Evolutionary conservation across 2,329 filamentous ascomycete genomes (phyloP).

Genomic region (Colletotrichum noveboracense): DNA sequence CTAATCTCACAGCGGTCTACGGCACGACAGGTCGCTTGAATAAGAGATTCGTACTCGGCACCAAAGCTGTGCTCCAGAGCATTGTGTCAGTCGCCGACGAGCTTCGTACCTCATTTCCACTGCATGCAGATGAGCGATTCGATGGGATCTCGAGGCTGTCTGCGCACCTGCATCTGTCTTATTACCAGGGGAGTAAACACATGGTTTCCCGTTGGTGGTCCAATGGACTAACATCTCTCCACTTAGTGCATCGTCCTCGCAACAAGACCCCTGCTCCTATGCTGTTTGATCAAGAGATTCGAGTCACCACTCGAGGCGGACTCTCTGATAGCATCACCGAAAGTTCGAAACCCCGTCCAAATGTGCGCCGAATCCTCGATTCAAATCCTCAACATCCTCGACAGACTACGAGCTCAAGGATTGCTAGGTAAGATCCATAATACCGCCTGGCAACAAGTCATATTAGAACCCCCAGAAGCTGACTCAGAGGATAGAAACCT

Average conservation of each 20-base stretch:
- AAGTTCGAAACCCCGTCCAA: conserved; percentile 35
- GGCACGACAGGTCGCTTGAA: conserved; percentile 31
- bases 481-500: conserved; percentile 38
- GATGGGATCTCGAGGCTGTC: conserved; percentile 38
- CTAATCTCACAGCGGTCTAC: conserved; percentile 29
- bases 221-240: not conserved
- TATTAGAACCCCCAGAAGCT: not conserved
- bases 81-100: conserved; percentile 35
- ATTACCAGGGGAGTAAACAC: conserved; percentile 32
- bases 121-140: conserved; percentile 30
- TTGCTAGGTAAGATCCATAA: conserved; percentile 44
- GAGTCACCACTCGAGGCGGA: conserved; percentile 27
- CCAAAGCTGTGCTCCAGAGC: conserved; percentile 32
- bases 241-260: conserved; percentile 36
- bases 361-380: conserved; percentile 39
- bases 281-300: conserved; percentile 35
- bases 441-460: not conserved
- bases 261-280: conserved; percentile 34
- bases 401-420: conserved; percentile 47
- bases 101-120: conserved; percentile 32
- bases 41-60: conserved; percentile 34
- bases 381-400: conserved; percentile 42
- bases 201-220: too few species aligned
- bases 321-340: conserved; percentile 41
- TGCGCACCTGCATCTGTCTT: conserved; percentile 35